A percentile compares a stretch with the other conserved stretches of the same genome.
These are phyloP conservation scores for Forsythia suspensa DNA, from an alignment of 257 asterid genomes.

Conservation along the genomic window DNA sequence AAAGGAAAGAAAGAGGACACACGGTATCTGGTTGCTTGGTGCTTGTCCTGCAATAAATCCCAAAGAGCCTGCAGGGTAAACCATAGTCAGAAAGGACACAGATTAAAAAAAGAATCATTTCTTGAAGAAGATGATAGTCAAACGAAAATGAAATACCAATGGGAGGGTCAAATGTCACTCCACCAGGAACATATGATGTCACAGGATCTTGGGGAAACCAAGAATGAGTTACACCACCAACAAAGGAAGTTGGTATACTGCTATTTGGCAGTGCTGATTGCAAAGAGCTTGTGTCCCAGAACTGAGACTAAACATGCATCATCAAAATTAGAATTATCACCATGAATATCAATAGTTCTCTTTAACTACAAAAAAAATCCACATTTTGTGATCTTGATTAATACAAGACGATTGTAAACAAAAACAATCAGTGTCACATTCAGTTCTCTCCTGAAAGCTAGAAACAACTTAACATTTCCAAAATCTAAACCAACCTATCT, in stretches of 20 bases:
- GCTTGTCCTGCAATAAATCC: slow-evolving; percentile 63
- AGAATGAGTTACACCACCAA: slow-evolving; percentile 46
- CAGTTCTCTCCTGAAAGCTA: background rate
- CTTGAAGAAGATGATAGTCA: background rate
- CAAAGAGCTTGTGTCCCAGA: slow-evolving; percentile 80
- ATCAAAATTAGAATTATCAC: slow-evolving; percentile 6
- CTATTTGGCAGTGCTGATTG: slow-evolving; percentile 67
- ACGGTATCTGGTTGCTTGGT: slow-evolving; percentile 53
- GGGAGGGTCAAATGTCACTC: slow-evolving; percentile 36
- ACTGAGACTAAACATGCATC: slow-evolving; percentile 34
- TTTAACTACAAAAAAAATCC: background rate
- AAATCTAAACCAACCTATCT: background rate
- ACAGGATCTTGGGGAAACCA: slow-evolving; percentile 62
- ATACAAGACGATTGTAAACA: background rate
- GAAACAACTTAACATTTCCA: background rate
- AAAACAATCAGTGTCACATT: background rate
- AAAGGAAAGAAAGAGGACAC: slow-evolving; percentile 28
- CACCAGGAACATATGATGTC: slow-evolving; percentile 45
- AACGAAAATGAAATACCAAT: slow-evolving; percentile 24
- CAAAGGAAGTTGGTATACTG: slow-evolving; percentile 49
- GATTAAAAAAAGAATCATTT: background rate
- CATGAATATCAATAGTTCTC: background rate
- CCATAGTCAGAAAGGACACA: slow-evolving; percentile 15
- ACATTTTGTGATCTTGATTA: background rate
- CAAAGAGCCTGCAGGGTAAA: slow-evolving; percentile 50